A percentile compares a stretch with the other conserved stretches of the same genome.
Evolutionary conservation across 2,329 filamentous ascomycete genomes (phyloP).

Genomic region (Fusarium agapanthi): DNA sequence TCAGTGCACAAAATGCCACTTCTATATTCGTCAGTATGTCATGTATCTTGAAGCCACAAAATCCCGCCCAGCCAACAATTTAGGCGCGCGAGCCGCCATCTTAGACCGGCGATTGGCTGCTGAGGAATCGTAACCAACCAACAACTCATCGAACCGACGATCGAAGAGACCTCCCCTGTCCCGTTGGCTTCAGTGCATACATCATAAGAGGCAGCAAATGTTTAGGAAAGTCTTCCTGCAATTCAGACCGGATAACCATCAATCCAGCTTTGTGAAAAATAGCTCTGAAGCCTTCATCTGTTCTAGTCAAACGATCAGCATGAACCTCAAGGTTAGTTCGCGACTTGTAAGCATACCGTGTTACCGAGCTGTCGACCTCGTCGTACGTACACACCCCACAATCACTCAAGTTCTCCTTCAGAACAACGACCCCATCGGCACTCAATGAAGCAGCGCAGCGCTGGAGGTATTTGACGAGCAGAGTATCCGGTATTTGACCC

Average conservation of each 20-base stretch:
- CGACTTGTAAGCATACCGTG: neutral
- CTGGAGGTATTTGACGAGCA: neutral
- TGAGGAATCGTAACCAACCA: neutral
- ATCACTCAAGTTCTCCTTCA: neutral
- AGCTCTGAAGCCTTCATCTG: too few relatives aligned
- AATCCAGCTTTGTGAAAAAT: too few relatives aligned
- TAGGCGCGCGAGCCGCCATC: neutral
- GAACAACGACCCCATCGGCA: too few relatives aligned
- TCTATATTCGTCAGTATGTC: too few relatives aligned
- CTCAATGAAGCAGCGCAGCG: neutral
- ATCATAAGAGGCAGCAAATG: neutral
- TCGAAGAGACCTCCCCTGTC: too few relatives aligned
- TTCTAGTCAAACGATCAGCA: too few relatives aligned
- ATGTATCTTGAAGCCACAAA: neutral
- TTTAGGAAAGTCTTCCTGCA: neutral
- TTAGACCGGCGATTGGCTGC: neutral
- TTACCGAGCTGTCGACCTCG: neutral
- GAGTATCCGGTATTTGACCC: accelerated
- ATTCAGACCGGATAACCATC: too few relatives aligned
- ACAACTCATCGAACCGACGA: neutral
- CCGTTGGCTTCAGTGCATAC: neutral
- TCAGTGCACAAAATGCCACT: too few relatives aligned
- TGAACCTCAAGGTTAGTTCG: too few relatives aligned
- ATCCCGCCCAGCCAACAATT: neutral
- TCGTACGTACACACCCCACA: neutral